phyloP scores from a whole-genome alignment of 768 basidiomycete species.

The Collybiopsis confluens region DNA sequence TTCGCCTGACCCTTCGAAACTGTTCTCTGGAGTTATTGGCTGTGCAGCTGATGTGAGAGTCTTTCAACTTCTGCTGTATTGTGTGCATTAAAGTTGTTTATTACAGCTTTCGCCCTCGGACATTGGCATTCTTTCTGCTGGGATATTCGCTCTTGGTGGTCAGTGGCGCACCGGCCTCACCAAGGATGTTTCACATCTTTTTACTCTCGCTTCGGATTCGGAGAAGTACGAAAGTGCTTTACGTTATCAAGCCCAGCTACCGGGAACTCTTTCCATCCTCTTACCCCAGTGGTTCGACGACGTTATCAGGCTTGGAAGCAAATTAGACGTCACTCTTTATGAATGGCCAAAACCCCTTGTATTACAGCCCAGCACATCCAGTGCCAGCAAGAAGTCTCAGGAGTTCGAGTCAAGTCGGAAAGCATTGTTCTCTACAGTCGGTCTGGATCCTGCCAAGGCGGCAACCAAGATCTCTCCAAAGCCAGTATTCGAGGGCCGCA shows the following conservation, averaged over 20 bases:
- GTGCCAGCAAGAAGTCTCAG: conserved; percentile 23
- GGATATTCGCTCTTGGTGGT: conserved; percentile 74
- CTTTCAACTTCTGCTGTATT: background rate
- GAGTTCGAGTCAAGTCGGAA: conserved; percentile 28
- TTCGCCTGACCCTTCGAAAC: conserved; percentile 71
- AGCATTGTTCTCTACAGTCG: conserved; percentile 29
- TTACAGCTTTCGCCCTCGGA: conserved; percentile 57
- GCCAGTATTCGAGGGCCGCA: conserved; percentile 54
- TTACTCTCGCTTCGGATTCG: conserved; percentile 50
- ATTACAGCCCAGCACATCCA: conserved; percentile 24
- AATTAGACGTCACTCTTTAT: conserved; percentile 51
- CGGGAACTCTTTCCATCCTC: conserved; percentile 52
- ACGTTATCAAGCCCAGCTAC: conserved; percentile 53
- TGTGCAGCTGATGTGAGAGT: conserved; percentile 60
- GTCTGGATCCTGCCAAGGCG: conserved; percentile 17
- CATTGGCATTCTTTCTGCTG: conserved; percentile 67
- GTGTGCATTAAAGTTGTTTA: background rate
- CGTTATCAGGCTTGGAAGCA: conserved; percentile 52
- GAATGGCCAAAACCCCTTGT: conserved; percentile 72
- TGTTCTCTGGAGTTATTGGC: conserved; percentile 82
- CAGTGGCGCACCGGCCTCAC: conserved; percentile 77
- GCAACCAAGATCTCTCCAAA: conserved; percentile 8
- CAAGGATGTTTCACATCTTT: conserved; percentile 83
- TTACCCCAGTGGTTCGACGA: conserved; percentile 95
- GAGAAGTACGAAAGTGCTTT: conserved; percentile 50